phyloP scores from a whole-genome alignment of 805 yeast genomes.

The Peterozyma xylosa region DNA sequence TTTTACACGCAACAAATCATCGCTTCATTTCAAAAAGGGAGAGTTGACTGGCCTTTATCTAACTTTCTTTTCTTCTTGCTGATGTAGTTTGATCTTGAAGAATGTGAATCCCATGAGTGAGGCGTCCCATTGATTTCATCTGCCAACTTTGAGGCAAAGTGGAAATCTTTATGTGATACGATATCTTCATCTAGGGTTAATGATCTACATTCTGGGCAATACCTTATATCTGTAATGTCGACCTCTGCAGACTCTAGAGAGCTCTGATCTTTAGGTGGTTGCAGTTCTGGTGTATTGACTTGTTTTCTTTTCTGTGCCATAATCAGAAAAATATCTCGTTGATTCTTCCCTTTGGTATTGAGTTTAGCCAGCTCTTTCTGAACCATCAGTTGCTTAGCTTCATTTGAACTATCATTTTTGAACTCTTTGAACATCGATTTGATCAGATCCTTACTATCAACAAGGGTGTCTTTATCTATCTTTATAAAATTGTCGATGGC shows the following conservation, averaged over 20 bases:
- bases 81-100: background rate
- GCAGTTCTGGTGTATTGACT: background rate
- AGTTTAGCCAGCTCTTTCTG: background rate
- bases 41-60: conserved; percentile 8
- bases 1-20: background rate
- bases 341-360: background rate
- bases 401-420: background rate
- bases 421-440: conserved; percentile 3
- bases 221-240: background rate
- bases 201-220: conserved; percentile 4
- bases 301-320: background rate
- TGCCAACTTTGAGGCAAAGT: conserved; percentile 6
- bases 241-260: background rate
- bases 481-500: conserved; percentile 18
- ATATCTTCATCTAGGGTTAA: conserved; percentile 4
- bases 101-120: background rate
- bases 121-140: background rate
- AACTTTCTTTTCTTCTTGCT: conserved; percentile 3
- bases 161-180: conserved; percentile 8
- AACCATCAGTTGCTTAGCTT: background rate
- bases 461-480: conserved; percentile 1
- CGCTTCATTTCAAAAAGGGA: conserved; percentile 3
- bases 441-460: conserved; percentile 4
- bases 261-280: too few species aligned
- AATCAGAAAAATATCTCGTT: background rate